Percentiles rank a stretch among this genome's conserved stretches.
These are phyloP conservation scores for Senecio squalidus DNA, from an alignment of 140 eudicot species.

Conservation along the genomic window DNA sequence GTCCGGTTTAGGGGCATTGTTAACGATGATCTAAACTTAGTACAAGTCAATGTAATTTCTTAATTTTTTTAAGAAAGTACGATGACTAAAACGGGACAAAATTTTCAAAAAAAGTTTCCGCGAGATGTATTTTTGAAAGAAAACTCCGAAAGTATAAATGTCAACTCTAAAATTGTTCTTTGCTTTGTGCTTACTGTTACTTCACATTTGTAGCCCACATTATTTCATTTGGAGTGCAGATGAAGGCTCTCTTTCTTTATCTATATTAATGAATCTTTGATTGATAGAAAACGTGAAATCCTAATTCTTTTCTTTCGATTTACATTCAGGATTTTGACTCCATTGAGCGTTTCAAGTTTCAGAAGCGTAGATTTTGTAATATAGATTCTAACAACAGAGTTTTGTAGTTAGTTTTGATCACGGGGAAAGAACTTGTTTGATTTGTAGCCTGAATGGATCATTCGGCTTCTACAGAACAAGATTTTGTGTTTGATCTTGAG, in stretches of 20 bases:
- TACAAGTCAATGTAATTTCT: too few species aligned
- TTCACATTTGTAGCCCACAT: constrained; percentile 11
- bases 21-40: too few species aligned
- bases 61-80: not conserved
- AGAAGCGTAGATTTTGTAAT: constrained; percentile 2
- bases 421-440: constrained; percentile 3
- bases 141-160: not conserved
- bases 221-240: constrained; percentile 12
- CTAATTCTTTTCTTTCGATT: constrained; percentile 10
- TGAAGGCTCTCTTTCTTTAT: constrained; percentile 15
- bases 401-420: not conserved
- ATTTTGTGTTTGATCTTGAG: constrained; percentile 51
- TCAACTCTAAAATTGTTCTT: constrained; percentile 22
- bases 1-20: too few species aligned
- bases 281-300: not conserved
- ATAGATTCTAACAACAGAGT: not conserved
- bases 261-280: constrained; percentile 12
- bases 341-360: constrained; percentile 15
- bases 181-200: constrained; percentile 12
- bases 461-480: constrained; percentile 29
- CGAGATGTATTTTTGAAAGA: too few species aligned
- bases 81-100: too few species aligned
- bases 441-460: constrained; percentile 37
- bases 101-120: too few species aligned
- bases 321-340: constrained; percentile 19